Evolutionary conservation across 129 eudicot genomes (phyloP).

Genomic region (Tagetes patula): DNA sequence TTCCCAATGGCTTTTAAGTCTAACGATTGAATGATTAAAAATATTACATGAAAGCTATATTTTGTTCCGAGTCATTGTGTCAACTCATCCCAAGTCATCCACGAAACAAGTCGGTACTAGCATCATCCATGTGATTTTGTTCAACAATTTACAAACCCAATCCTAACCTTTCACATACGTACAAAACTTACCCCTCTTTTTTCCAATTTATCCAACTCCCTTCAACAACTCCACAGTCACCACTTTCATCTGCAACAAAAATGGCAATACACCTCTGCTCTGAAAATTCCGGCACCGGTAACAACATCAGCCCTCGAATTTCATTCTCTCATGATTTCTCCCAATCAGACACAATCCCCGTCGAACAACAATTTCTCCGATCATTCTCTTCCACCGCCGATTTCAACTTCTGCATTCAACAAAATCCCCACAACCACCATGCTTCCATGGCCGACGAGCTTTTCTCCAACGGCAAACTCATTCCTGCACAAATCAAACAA

Average conservation of each 20-base stretch:
- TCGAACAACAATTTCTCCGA: constrained; percentile 60
- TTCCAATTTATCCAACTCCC: constrained; percentile 23
- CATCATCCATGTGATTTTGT: constrained; percentile 15
- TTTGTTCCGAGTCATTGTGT: neutral
- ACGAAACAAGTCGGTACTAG: constrained; percentile 6
- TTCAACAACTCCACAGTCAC: neutral
- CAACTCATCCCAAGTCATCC: too few relatives aligned
- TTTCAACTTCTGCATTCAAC: constrained; percentile 67
- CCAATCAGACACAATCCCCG: constrained; percentile 54
- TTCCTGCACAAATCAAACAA: constrained; percentile 27
- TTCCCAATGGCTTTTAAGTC: too few relatives aligned
- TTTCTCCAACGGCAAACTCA: constrained; percentile 31
- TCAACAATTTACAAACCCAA: neutral
- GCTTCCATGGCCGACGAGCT: constrained; percentile 40
- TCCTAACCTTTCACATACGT: constrained; percentile 16
- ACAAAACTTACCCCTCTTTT: neutral
- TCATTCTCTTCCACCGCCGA: constrained; percentile 51
- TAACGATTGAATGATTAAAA: too few relatives aligned
- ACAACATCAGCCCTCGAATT: constrained; percentile 61
- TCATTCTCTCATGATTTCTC: constrained; percentile 81
- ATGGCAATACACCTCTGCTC: constrained; percentile 70
- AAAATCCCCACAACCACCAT: constrained; percentile 27
- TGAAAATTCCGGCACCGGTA: constrained; percentile 46
- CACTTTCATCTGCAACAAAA: neutral
- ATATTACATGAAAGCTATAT: neutral